Base-by-base conservation (phyloP, 345 rosid species). In the Mangifera indica region DNA sequence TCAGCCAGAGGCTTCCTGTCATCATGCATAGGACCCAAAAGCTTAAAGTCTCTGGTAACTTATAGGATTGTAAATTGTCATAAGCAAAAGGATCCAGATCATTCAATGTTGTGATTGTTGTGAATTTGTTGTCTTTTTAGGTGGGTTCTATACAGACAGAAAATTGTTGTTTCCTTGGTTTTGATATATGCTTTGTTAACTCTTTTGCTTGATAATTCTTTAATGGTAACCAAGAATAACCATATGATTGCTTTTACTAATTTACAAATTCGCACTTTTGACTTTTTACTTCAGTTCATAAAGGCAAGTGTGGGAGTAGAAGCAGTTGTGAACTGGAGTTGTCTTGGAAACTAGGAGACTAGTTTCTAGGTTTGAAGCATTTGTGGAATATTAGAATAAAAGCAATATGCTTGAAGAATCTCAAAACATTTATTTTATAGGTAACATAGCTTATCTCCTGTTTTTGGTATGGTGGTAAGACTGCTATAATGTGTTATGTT, bases 1-100 rank as follows among this genome's bases (percentile, higher is more conserved):
- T 92, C 78, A 85, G 91, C 77, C 91, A 92, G 82, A 92, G 88
- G 85, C 96, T 92, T 73, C 97, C 96, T 12, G 84, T 89, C 72
- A 67, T 91, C 80, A 86, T 83, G 87, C 86, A 84, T 53, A 84
- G 74, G 78, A 87, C 88, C 66, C 91, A 89, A 75, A 93, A 87
- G 86, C 90, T 93, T 72, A 80, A 77, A 81, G 63, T 91, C 73
- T 84, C 83, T 26, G 72, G 78, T 76, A 80, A 78, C 29, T 69
- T 61, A 40, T 81, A 72, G 76, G 72, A 70, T 70, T 72, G 74
- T 76, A 72, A 48, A 61, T 66, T 75, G 56, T 66, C 57, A 55
- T 60, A 60, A 45, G 65, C 54, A 67, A 63, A 70, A 71, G 60
- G 62, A 62, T 65, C 49, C 62, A 37, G 60, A 59, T 63, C 57